phyloP scores from a whole-genome alignment of 2,329 filamentous ascomycete genomes.

The Neurospora crassa region DNA sequence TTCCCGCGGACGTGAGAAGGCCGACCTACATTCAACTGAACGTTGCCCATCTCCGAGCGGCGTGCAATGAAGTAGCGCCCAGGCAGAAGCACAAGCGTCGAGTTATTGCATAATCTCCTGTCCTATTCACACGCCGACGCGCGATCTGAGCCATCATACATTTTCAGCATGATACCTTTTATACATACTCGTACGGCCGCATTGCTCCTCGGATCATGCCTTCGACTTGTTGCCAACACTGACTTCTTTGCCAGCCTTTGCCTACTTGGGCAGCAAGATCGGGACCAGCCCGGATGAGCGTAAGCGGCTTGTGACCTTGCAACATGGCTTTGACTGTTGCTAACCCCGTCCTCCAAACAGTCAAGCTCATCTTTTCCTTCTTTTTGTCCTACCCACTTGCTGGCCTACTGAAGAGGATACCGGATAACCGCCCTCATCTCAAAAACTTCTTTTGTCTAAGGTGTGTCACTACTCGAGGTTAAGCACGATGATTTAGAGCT shows the following conservation, averaged over 20 bases:
- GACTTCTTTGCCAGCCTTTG: slow-evolving; percentile 28
- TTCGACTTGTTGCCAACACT: not conserved
- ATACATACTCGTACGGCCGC: slow-evolving; percentile 24
- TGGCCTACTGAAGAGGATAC: slow-evolving; percentile 78
- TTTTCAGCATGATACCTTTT: slow-evolving; percentile 23
- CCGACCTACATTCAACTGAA: not conserved
- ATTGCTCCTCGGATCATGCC: not conserved
- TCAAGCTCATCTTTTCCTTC: slow-evolving; percentile 89
- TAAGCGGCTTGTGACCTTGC: slow-evolving; percentile 19
- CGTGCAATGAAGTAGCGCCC: slow-evolving; percentile 5
- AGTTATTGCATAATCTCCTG: not conserved
- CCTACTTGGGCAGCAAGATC: slow-evolving; percentile 29
- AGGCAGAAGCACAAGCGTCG: not conserved
- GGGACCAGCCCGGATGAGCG: slow-evolving; percentile 37
- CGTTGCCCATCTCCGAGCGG: not conserved
- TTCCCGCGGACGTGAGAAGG: not conserved
- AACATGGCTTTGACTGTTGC: not conserved
- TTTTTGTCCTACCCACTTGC: slow-evolving; percentile 88
- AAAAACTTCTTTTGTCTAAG: slow-evolving; percentile 84
- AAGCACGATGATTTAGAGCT: not conserved
- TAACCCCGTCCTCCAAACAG: slow-evolving; percentile 34
- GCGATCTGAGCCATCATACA: not conserved
- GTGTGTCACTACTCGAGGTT: slow-evolving; percentile 32
- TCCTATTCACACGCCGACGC: not conserved
- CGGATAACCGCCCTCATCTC: slow-evolving; percentile 69